Evolutionary conservation across 805 yeast genomes (phyloP).

Genomic region (Candida peoriensis): DNA sequence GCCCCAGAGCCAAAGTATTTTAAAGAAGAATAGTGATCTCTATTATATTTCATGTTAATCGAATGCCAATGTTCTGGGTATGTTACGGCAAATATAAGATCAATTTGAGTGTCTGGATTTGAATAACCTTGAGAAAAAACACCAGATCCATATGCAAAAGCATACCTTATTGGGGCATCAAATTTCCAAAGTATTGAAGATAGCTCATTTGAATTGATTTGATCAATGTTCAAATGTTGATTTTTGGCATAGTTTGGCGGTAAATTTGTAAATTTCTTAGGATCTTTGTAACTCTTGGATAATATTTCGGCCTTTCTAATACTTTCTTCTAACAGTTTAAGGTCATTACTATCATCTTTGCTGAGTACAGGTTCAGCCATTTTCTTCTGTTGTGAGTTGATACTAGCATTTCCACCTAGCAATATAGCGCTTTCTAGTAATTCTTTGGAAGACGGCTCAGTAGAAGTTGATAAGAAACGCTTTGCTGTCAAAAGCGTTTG

Average conservation of each 20-base stretch:
- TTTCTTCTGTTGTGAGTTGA: neutral
- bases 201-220: conserved; percentile 37
- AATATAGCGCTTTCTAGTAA: conserved; percentile 19
- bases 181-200: conserved; percentile 49
- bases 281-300: conserved; percentile 14
- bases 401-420: conserved; percentile 8
- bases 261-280: conserved; percentile 23
- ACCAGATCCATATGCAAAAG: conserved; percentile 95
- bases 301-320: conserved; percentile 23
- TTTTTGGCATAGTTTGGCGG: conserved; percentile 58
- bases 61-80: conserved; percentile 75
- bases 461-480: conserved; percentile 16
- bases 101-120: conserved; percentile 63
- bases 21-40: conserved; percentile 73
- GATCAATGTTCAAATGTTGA: conserved; percentile 46
- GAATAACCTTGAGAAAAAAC: conserved; percentile 73
- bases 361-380: neutral
- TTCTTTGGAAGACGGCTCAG: conserved; percentile 19
- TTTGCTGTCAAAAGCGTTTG: conserved; percentile 1
- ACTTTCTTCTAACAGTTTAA: conserved; percentile 20
- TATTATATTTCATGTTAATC: conserved; percentile 58
- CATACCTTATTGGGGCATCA: conserved; percentile 66
- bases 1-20: conserved; percentile 54
- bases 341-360: conserved; percentile 10
- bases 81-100: conserved; percentile 77